Conservation (phyloP, 2,329 filamentous ascomycete species). For the Colletotrichum spinosum region DNA sequence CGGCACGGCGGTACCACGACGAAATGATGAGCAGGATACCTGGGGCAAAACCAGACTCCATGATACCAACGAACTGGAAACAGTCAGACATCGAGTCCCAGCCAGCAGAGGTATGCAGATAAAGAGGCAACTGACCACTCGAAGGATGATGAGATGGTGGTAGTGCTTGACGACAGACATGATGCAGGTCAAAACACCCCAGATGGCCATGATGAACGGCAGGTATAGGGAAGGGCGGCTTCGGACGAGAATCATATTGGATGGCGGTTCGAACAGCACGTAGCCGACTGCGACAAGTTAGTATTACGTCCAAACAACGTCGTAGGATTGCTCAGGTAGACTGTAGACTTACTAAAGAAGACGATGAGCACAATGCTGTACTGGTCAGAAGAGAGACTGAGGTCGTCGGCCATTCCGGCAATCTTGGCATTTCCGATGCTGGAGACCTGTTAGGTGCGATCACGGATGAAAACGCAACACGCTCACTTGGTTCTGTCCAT, state of each 20-base stretch:
- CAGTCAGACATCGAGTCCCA: background rate
- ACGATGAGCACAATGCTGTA: conserved; percentile 71
- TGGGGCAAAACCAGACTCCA: conserved; percentile 70
- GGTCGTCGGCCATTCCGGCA: conserved; percentile 54
- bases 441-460: background rate
- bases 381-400: conserved; percentile 65
- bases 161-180: conserved; percentile 42
- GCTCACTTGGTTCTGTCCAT: conserved; percentile 60
- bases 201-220: conserved; percentile 27
- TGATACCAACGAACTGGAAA: conserved; percentile 58
- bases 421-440: conserved; percentile 68
- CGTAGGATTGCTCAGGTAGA: background rate
- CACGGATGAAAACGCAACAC: background rate
- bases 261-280: conserved; percentile 44
- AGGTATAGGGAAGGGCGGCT: conserved; percentile 23
- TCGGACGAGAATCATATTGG: conserved; percentile 34
- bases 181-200: conserved; percentile 41
- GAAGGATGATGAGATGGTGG: conserved; percentile 45
- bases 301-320: background rate
- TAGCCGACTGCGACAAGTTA: conserved; percentile 38
- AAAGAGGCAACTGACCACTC: conserved; percentile 46
- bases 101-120: no score
- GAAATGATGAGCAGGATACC: conserved; percentile 71
- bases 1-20: conserved; percentile 69
- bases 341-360: conserved; percentile 64